phyloP scores from a whole-genome alignment of 1,284 basidiomycete genomes.

The Apiotrichum montevideense region DNA sequence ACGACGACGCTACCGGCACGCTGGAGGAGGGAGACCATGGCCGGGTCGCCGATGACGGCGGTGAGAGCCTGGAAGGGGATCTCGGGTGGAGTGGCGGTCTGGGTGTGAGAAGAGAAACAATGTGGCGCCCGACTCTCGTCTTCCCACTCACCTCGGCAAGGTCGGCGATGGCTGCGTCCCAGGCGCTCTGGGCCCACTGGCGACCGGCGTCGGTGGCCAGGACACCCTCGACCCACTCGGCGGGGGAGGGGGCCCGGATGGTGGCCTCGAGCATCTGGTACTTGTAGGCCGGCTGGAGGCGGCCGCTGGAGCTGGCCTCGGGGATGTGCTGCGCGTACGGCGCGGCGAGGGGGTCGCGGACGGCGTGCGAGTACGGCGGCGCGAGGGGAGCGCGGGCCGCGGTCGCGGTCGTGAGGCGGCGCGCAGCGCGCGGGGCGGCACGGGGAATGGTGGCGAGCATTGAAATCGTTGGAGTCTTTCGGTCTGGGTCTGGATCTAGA shows the following conservation, averaged over 20 bases:
- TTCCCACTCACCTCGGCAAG: conserved; percentile 12
- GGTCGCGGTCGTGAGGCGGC: conserved; percentile 15
- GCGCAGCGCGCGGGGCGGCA: conserved; percentile 13
- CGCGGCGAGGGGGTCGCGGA: conserved; percentile 12
- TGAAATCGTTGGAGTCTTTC: background rate
- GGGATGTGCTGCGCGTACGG: conserved; percentile 14
- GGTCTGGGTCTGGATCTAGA: background rate
- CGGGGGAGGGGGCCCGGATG: background rate
- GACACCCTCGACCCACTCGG: conserved; percentile 9
- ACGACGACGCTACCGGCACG: conserved; percentile 31
- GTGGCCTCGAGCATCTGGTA: conserved; percentile 8
- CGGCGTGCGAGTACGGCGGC: conserved; percentile 13
- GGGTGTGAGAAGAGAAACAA: background rate
- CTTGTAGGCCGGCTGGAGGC: conserved; percentile 14
- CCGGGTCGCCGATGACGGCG: conserved; percentile 17
- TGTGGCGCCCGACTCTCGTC: background rate
- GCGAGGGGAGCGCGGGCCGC: conserved; percentile 15
- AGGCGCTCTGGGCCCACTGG: conserved; percentile 12
- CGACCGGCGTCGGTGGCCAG: conserved; percentile 10
- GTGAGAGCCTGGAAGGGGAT: conserved; percentile 30
- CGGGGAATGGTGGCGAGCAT: conserved; percentile 17
- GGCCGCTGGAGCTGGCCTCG: conserved; percentile 1
- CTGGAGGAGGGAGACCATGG: conserved; percentile 5
- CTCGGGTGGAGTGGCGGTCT: conserved; percentile 18
- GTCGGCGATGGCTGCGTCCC: conserved; percentile 10